Conservation (phyloP, 2,329 filamentous ascomycete genomes). For the Whalleya microplaca region DNA sequence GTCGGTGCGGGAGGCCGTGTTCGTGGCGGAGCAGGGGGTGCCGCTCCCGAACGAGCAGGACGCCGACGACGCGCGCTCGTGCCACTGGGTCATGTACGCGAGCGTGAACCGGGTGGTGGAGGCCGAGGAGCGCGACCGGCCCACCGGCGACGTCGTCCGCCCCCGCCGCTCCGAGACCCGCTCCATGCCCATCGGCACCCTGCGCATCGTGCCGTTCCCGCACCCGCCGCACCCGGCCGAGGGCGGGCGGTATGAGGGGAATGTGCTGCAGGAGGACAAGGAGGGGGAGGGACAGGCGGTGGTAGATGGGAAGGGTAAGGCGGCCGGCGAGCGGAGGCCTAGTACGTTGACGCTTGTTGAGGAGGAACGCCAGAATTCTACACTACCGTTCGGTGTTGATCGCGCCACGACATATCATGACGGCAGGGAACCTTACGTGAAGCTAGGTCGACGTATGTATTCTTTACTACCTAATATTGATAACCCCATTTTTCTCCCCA, state of each 20-base stretch:
- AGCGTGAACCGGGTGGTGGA: conserved; percentile 55
- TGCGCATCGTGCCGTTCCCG: conserved; percentile 82
- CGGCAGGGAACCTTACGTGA: conserved; percentile 75
- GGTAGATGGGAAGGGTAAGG: conserved; percentile 17
- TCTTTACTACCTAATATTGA: not conserved
- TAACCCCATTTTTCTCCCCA: not conserved
- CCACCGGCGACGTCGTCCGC: conserved; percentile 44
- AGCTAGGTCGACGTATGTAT: conserved; percentile 63
- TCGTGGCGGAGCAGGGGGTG: conserved; percentile 62
- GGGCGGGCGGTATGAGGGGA: conserved; percentile 53
- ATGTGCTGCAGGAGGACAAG: conserved; percentile 38
- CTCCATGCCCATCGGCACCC: conserved; percentile 68
- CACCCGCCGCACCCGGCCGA: conserved; percentile 66
- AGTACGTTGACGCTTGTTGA: conserved; percentile 27
- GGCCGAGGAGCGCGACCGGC: conserved; percentile 48
- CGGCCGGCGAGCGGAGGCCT: conserved; percentile 3
- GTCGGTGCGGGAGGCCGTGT: conserved; percentile 63
- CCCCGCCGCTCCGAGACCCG: conserved; percentile 50
- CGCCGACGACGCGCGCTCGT: conserved; percentile 75
- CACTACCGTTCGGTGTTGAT: conserved; percentile 40
- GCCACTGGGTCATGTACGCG: conserved; percentile 87
- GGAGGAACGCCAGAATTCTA: conserved; percentile 28
- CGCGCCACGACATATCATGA: conserved; percentile 58
- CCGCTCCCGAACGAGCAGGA: conserved; percentile 76
- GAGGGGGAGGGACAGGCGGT: conserved; percentile 26